These are phyloP conservation scores for Simplicillium aogashimaense DNA, from an alignment of 2,329 filamentous ascomycete species.

Conservation along the genomic window DNA sequence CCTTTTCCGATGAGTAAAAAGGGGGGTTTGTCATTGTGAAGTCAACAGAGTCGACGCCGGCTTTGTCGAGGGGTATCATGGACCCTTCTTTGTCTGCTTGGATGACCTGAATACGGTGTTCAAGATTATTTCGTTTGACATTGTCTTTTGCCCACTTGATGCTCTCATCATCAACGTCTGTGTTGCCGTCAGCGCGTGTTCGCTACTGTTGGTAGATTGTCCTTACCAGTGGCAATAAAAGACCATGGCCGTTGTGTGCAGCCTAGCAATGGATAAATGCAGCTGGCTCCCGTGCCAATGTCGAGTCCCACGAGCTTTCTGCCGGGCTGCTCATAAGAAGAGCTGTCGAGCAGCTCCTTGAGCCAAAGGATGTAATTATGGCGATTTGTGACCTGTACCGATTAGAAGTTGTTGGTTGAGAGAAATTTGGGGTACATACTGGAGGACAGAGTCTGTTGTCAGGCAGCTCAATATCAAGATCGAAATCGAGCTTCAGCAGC, in stretches of 20 bases:
- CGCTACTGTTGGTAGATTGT: neutral
- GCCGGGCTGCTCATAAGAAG: slow-evolving; percentile 36
- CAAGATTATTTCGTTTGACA: slow-evolving; percentile 53
- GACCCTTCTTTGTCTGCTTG: slow-evolving; percentile 37
- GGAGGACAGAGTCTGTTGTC: slow-evolving; percentile 78
- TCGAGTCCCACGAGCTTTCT: slow-evolving; percentile 63
- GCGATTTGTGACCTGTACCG: slow-evolving; percentile 44
- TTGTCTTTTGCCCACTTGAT: slow-evolving; percentile 58
- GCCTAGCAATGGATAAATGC: slow-evolving; percentile 81
- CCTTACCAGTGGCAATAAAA: slow-evolving; percentile 53
- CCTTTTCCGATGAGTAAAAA: slow-evolving; percentile 70
- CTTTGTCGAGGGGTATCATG: slow-evolving; percentile 54
- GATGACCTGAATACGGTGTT: slow-evolving; percentile 54
- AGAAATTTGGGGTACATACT: slow-evolving; percentile 32
- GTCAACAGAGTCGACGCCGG: slow-evolving; percentile 46
- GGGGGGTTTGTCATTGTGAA: slow-evolving; percentile 94
- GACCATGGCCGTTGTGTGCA: slow-evolving; percentile 63
- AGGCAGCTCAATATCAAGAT: slow-evolving; percentile 59
- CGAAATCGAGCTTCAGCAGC: slow-evolving; percentile 67
- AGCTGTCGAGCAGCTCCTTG: slow-evolving; percentile 68
- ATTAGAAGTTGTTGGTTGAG: slow-evolving; percentile 5
- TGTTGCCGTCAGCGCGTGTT: too few species aligned
- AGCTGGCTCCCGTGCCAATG: slow-evolving; percentile 82
- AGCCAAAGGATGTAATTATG: slow-evolving; percentile 91
- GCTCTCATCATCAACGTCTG: slow-evolving; percentile 67